Evolutionary conservation across 805 yeast species (phyloP).

Genomic region (Myxozyma mucilagina): DNA sequence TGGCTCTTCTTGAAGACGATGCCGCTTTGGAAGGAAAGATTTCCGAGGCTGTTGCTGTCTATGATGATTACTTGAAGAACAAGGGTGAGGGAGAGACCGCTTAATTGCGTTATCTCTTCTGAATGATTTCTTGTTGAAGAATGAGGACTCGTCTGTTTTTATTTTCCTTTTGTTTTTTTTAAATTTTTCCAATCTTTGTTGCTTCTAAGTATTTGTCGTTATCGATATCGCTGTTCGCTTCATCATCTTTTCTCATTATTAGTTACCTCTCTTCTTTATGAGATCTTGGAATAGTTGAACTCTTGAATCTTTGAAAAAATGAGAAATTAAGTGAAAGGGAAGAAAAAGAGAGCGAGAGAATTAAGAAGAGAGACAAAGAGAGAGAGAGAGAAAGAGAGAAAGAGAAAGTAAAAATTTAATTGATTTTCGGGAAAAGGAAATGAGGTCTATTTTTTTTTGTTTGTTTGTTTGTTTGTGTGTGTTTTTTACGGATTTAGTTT

Average conservation of each 20-base stretch:
- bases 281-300: no score
- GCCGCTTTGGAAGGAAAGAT: constrained; percentile 86
- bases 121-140: no score
- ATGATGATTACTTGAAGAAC: constrained; percentile 70
- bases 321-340: neutral
- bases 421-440: neutral
- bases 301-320: neutral
- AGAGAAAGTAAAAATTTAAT: no score
- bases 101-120: neutral
- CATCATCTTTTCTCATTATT: no score
- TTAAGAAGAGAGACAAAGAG: no score
- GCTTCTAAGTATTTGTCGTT: no score
- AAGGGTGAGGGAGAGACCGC: constrained; percentile 23
- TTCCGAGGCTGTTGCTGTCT: constrained; percentile 91
- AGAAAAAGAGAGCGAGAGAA: neutral
- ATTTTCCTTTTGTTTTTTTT: no score
- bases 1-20: constrained; percentile 86
- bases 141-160: no score
- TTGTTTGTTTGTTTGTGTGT: neutral
- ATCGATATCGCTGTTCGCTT: no score
- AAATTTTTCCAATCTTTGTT: no score
- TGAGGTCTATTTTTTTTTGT: neutral
- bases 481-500: constrained; percentile 11
- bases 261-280: no score
- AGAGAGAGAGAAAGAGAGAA: no score